Percentiles rank a stretch among this genome's conserved stretches.
Conservation (phyloP, 2,329 filamentous ascomycete genomes). For the Arachnopeziza araneosa region DNA sequence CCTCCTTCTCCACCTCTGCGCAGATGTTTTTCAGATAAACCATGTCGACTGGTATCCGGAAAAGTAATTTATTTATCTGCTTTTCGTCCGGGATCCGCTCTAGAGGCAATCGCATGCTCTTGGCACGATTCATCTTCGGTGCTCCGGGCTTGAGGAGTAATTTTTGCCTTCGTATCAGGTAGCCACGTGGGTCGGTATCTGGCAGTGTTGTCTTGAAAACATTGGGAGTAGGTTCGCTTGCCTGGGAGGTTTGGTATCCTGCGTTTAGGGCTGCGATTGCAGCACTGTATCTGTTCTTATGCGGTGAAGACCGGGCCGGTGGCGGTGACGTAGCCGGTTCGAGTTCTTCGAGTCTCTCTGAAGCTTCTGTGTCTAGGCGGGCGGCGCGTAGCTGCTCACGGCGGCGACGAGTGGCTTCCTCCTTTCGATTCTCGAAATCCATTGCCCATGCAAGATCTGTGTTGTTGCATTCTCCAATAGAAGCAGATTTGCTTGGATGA, state of each 20-base stretch:
- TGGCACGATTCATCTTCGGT: constrained; percentile 9
- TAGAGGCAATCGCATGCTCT: constrained; percentile 1
- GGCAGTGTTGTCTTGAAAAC: constrained; percentile 19
- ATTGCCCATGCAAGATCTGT: constrained; percentile 28
- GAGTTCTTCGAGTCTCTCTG: background rate
- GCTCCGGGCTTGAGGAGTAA: constrained; percentile 15
- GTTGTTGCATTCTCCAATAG: background rate
- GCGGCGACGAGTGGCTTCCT: constrained; percentile 23
- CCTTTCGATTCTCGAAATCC: constrained; percentile 30
- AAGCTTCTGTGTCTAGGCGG: constrained; percentile 6
- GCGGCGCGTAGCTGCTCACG: constrained; percentile 21
- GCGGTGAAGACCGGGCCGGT: constrained; percentile 17
- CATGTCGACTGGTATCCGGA: background rate
- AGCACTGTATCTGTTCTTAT: constrained; percentile 28
- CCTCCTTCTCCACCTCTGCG: background rate
- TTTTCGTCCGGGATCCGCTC: constrained; percentile 13
- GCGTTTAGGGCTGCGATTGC: constrained; percentile 21
- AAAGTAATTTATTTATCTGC: background rate
- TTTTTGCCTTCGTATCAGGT: constrained; percentile 27
- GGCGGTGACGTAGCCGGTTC: background rate
- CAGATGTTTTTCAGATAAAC: background rate
- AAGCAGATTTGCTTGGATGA: background rate
- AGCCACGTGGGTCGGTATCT: constrained; percentile 28
- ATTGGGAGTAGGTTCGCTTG: background rate
- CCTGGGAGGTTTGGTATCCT: background rate